Evolutionary conservation across 305 asterid species (phyloP).

Genomic region (Plantago coronopus): DNA sequence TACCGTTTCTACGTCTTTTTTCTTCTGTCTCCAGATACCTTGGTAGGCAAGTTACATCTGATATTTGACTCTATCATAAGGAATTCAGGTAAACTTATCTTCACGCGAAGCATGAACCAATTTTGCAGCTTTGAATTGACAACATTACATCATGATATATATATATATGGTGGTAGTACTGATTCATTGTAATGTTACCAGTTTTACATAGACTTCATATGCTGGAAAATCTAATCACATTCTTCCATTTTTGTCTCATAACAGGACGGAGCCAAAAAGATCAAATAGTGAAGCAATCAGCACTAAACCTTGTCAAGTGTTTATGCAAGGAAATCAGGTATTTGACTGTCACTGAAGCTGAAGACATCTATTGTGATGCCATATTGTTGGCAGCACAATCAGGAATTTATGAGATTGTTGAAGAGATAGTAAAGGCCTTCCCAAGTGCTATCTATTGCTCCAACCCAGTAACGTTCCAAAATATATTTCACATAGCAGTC

Average conservation of each 20-base stretch:
- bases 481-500: conserved; percentile 18
- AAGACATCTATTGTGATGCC: not conserved
- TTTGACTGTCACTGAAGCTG: not conserved
- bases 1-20: not conserved
- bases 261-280: not conserved
- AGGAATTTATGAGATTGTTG: conserved; percentile 20
- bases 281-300: conserved; percentile 1
- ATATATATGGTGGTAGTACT: not conserved
- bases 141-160: not conserved
- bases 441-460: conserved; percentile 13
- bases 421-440: conserved; percentile 12
- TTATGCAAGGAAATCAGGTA: conserved; percentile 11
- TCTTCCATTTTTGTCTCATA: not conserved
- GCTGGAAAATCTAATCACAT: not conserved
- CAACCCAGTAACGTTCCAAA: not conserved
- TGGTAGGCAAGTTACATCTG: not conserved
- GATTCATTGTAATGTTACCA: not conserved
- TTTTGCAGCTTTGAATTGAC: not conserved
- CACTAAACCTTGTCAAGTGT: conserved; percentile 15
- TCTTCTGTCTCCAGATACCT: not conserved
- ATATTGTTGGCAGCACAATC: conserved; percentile 13
- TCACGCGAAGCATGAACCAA: not conserved
- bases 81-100: not conserved
- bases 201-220: not conserved
- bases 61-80: not conserved